Conservation (phyloP, 768 basidiomycete genomes). For the Termitomyces sp. region DNA sequence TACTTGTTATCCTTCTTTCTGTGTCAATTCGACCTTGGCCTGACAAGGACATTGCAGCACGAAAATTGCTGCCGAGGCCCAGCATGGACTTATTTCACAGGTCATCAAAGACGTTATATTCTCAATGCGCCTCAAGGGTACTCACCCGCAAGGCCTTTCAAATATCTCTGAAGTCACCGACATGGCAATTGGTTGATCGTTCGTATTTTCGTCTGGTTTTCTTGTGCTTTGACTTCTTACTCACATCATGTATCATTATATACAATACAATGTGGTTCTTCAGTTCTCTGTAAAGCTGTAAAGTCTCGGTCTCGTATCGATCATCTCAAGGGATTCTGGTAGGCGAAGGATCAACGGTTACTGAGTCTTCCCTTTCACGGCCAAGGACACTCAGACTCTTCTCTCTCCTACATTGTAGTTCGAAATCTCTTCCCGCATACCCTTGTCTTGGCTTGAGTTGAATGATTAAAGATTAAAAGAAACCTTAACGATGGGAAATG, state of each 20-base stretch:
- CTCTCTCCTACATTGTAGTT: no score
- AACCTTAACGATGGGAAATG: no score
- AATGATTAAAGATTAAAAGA: no score
- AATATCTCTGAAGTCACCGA: slow-evolving; percentile 35
- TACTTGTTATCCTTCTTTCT: slow-evolving; percentile 23
- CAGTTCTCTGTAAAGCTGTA: no score
- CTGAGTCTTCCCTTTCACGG: no score
- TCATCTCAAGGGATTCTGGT: no score
- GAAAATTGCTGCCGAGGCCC: slow-evolving; percentile 86
- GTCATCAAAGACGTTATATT: slow-evolving; percentile 92
- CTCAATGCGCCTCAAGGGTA: slow-evolving; percentile 46
- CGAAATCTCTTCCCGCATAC: no score
- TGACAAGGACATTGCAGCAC: slow-evolving; percentile 41
- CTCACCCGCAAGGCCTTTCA: slow-evolving; percentile 13
- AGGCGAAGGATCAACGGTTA: no score
- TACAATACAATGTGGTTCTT: not conserved
- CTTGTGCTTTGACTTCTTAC: not conserved
- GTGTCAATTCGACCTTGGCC: not conserved
- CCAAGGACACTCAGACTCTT: no score
- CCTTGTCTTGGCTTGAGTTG: no score
- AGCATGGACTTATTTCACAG: slow-evolving; percentile 91
- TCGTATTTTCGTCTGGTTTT: not conserved
- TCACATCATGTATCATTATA: not conserved
- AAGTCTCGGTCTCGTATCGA: no score
- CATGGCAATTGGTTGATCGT: slow-evolving; percentile 41